These are phyloP conservation scores for Phyllosticta citriasiana DNA, from an alignment of 2,329 filamentous ascomycete genomes.

Conservation along the genomic window DNA sequence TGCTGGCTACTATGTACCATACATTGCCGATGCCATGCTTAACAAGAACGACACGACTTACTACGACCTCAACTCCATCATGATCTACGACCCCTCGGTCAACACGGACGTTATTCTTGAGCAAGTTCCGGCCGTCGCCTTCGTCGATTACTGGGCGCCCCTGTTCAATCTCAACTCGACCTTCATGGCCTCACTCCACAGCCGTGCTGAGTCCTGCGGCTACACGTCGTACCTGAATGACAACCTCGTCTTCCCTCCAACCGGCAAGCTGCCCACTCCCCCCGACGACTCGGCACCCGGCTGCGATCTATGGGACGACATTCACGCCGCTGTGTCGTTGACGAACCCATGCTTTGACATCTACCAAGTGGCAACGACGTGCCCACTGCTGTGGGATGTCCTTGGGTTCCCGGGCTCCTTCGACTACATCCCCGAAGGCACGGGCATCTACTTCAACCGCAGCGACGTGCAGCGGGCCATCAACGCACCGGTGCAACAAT, in stretches of 20 bases:
- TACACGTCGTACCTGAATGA: conserved; percentile 50
- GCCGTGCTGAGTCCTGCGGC: conserved; percentile 48
- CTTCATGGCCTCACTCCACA: conserved; percentile 43
- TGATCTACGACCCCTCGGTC: conserved; percentile 64
- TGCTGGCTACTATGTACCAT: conserved; percentile 46
- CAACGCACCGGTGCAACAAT: conserved; percentile 49
- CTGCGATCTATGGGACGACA: conserved; percentile 42
- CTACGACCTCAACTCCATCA: conserved; percentile 46
- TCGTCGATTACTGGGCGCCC: conserved; percentile 49
- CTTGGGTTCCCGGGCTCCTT: conserved; percentile 28
- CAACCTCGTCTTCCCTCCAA: conserved; percentile 60
- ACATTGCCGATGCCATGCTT: conserved; percentile 56
- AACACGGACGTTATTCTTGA: conserved; percentile 43
- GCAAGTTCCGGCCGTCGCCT: conserved; percentile 46
- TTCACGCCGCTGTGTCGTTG: conserved; percentile 30
- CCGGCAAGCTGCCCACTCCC: conserved; percentile 46
- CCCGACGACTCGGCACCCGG: conserved; percentile 36
- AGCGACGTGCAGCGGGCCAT: conserved; percentile 45
- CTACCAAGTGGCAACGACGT: conserved; percentile 35
- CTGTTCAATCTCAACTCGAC: conserved; percentile 56
- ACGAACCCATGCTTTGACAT: conserved; percentile 44
- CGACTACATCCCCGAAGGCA: conserved; percentile 30
- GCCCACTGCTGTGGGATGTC: conserved; percentile 25
- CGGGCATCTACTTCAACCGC: conserved; percentile 41
- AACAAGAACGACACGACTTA: conserved; percentile 55